Percentiles rank a stretch among this genome's conserved stretches.
These are phyloP conservation scores for Cytospora piceicola DNA, from an alignment of 2,329 filamentous ascomycete species.

Conservation along the genomic window DNA sequence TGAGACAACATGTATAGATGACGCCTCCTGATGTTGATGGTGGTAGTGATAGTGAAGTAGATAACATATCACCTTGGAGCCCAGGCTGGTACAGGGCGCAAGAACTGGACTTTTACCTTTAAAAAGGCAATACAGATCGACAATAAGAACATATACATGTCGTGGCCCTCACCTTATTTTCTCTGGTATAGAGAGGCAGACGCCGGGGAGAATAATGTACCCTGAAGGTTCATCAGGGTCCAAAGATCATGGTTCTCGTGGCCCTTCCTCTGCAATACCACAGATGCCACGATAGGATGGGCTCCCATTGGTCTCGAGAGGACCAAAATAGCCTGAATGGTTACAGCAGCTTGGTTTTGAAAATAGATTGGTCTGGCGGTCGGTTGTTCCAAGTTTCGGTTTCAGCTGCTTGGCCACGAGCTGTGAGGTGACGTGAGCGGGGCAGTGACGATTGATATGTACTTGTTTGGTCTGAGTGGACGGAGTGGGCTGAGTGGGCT, in stretches of 20 bases:
- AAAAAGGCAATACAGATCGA: neutral
- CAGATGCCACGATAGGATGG: neutral
- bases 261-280: neutral
- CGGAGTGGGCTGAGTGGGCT: too few species aligned
- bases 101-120: neutral
- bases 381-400: slow-evolving; percentile 9
- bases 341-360: neutral
- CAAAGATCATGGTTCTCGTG: too few species aligned
- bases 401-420: neutral
- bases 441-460: slow-evolving; percentile 5
- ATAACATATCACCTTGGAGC: neutral
- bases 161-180: neutral
- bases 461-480: neutral
- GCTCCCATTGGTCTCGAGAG: neutral
- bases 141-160: neutral
- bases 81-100: neutral
- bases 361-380: neutral
- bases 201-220: neutral
- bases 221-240: too few species aligned
- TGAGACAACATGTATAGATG: neutral
- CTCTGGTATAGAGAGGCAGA: too few species aligned
- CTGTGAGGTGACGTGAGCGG: slow-evolving; percentile 5
- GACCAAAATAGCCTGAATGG: neutral
- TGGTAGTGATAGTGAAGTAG: neutral
- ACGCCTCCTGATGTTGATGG: neutral